These are phyloP conservation scores for Solanum dulcamara DNA, from an alignment of 257 asterid species.

Conservation along the genomic window DNA sequence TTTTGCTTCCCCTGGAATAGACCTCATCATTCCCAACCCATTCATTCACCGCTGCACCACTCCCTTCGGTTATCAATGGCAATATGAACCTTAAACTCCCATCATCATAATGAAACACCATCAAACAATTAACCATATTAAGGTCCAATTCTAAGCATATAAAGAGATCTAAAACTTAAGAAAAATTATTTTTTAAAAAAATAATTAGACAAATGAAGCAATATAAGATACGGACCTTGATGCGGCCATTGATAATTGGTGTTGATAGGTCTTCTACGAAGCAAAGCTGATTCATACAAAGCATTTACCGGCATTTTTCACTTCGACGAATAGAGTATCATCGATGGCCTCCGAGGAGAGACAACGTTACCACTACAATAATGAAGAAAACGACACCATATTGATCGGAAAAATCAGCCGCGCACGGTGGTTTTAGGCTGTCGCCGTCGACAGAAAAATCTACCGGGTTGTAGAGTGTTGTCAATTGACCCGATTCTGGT, in stretches of 20 bases:
- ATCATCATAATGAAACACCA: neutral
- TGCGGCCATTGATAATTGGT: slow-evolving; percentile 45
- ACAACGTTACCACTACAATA: too few species aligned
- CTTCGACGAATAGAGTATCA: neutral
- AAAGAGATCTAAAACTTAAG: neutral
- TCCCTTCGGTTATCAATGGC: neutral
- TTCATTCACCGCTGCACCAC: neutral
- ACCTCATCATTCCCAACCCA: neutral
- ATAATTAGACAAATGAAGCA: neutral
- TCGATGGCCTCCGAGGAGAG: too few species aligned
- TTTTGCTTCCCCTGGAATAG: neutral
- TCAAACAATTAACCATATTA: neutral
- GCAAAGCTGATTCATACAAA: slow-evolving; percentile 4
- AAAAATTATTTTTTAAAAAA: neutral
- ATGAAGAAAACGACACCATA: neutral
- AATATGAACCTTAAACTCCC: neutral
- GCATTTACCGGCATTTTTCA: slow-evolving; percentile 24
- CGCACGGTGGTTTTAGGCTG: neutral
- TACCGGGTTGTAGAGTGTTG: neutral
- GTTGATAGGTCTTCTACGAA: slow-evolving; percentile 10
- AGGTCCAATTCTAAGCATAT: neutral
- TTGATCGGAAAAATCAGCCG: neutral
- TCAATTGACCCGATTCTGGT: neutral
- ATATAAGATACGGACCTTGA: slow-evolving; percentile 22
- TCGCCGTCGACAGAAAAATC: neutral